These are phyloP conservation scores for Macrophomina phaseolina DNA, from an alignment of 2,329 filamentous ascomycete genomes.

Conservation along the genomic window DNA sequence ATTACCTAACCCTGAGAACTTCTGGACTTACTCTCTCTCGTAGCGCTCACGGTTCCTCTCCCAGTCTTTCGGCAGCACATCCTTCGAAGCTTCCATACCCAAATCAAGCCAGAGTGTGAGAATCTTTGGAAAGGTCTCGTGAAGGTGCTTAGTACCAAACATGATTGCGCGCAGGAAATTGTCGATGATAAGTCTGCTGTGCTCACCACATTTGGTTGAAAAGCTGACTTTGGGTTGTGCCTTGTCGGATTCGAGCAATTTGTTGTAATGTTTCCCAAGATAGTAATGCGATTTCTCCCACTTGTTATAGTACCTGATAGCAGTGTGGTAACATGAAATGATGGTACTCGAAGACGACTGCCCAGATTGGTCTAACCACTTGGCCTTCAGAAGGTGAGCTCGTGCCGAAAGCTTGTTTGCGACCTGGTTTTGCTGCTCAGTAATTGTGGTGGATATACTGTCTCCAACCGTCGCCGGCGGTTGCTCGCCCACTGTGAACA, in stretches of 20 bases:
- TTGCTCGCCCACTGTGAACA: conserved; percentile 63
- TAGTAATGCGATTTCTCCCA: conserved; percentile 99
- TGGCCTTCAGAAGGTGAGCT: conserved; percentile 87
- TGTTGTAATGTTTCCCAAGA: conserved; percentile 95
- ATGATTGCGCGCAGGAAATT: conserved; percentile 88
- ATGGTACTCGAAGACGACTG: conserved; percentile 86
- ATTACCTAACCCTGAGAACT: neutral
- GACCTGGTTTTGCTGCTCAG: conserved; percentile 43
- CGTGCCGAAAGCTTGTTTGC: conserved; percentile 71
- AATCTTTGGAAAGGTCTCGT: conserved; percentile 89
- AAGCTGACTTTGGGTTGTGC: conserved; percentile 66
- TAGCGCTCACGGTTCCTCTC: conserved; percentile 39
- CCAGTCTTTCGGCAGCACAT: conserved; percentile 32
- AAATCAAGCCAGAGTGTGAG: conserved; percentile 95
- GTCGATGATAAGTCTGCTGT: conserved; percentile 86
- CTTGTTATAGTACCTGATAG: conserved; percentile 68
- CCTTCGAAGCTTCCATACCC: conserved; percentile 70
- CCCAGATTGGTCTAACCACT: conserved; percentile 95
- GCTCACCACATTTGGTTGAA: conserved; percentile 73
- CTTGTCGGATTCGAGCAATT: conserved; percentile 89
- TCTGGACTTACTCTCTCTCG: neutral
- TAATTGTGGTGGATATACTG: conserved; percentile 2
- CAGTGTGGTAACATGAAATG: conserved; percentile 80
- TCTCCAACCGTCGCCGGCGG: conserved; percentile 7
- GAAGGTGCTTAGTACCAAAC: conserved; percentile 93